These are phyloP conservation scores for Vaccinium darrowii DNA, from an alignment of 148 eudicot genomes.

Conservation along the genomic window DNA sequence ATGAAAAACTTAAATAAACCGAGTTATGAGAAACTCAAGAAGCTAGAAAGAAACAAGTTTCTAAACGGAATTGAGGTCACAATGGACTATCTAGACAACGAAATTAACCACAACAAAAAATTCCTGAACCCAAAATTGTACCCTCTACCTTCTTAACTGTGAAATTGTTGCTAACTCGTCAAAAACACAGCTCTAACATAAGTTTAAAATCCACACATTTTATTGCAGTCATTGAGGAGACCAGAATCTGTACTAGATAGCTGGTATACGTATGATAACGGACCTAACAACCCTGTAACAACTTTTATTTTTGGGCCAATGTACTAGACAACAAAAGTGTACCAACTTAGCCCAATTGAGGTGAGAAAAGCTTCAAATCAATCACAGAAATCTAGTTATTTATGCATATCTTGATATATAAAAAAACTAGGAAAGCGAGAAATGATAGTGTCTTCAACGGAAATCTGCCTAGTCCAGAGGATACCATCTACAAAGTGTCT, in stretches of 20 bases:
- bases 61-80: background rate
- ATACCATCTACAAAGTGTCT: no score
- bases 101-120: no score
- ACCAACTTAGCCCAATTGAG: constrained; percentile 26
- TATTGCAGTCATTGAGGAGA: background rate
- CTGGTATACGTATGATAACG: constrained; percentile 13
- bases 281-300: constrained; percentile 20
- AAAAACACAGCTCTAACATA: background rate
- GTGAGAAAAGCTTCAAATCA: background rate
- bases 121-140: background rate
- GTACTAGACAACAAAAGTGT: constrained; percentile 17
- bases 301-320: constrained; percentile 22
- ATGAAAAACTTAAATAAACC: no score
- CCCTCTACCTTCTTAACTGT: background rate
- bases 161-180: background rate
- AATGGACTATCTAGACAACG: background rate
- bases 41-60: background rate
- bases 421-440: no score
- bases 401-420: background rate
- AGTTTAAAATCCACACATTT: background rate
- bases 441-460: no score
- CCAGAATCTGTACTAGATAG: constrained; percentile 15
- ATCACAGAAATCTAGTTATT: no score
- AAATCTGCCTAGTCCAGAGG: no score
- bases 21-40: background rate